These are phyloP conservation scores for Mycocentrospora acerina DNA, from an alignment of 2,329 filamentous ascomycete genomes.

Conservation along the genomic window DNA sequence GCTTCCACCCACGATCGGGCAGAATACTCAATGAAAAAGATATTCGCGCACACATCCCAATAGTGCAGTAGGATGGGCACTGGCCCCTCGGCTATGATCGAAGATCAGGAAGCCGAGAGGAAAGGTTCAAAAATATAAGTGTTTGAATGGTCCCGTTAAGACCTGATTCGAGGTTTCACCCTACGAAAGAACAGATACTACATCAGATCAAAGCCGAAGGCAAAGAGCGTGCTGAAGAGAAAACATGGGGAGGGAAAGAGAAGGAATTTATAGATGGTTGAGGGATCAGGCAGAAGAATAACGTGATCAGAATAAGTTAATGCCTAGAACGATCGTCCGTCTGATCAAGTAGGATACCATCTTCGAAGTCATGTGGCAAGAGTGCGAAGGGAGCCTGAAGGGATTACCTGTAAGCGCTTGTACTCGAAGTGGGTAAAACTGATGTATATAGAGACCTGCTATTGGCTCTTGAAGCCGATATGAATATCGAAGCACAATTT, in stretches of 20 bases:
- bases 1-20: background rate
- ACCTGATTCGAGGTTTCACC: conserved; percentile 7
- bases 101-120: conserved; percentile 1
- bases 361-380: no score
- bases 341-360: no score
- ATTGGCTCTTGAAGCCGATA: no score
- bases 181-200: conserved; percentile 13
- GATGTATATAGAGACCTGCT: no score
- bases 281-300: background rate
- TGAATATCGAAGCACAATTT: no score
- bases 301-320: no score
- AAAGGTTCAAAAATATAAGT: conserved; percentile 2
- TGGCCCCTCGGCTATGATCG: conserved; percentile 1
- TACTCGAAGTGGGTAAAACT: no score
- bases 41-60: conserved; percentile 7
- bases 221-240: conserved; percentile 5
- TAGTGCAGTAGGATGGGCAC: conserved; percentile 10
- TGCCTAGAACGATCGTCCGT: no score
- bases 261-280: background rate
- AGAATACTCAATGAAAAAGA: conserved; percentile 6
- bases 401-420: no score
- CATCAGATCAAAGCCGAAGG: conserved; percentile 6
- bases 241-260: background rate
- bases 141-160: background rate
- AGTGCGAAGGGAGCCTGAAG: no score